A percentile compares a stretch with the other conserved stretches of the same genome.
These are phyloP conservation scores for Suhomyces kunorum DNA, from an alignment of 1,139 yeast species.

Conservation along the genomic window DNA sequence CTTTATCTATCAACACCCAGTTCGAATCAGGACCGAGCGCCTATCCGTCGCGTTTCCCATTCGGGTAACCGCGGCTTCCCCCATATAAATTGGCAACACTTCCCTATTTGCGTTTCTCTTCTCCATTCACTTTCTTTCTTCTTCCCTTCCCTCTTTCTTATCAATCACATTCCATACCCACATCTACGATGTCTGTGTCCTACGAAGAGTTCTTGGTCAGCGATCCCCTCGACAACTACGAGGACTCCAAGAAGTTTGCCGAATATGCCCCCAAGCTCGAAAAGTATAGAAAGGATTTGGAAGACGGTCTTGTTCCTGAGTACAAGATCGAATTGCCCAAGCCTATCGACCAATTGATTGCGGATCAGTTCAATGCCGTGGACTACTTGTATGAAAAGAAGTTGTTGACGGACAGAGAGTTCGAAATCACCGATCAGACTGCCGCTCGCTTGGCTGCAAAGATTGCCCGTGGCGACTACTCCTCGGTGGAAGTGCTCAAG, in stretches of 20 bases:
- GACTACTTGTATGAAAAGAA: conserved; percentile 44
- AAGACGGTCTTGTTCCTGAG: conserved; percentile 42
- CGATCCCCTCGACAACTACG: conserved; percentile 37
- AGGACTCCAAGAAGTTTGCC: conserved; percentile 36
- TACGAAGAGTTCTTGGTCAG: conserved; percentile 31
- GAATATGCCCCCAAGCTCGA: conserved; percentile 53
- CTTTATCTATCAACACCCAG: neutral
- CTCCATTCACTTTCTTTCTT: neutral
- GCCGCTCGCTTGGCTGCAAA: conserved; percentile 37
- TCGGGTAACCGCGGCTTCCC: conserved; percentile 5
- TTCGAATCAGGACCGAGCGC: neutral
- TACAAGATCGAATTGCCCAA: conserved; percentile 44
- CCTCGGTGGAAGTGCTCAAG: conserved; percentile 43
- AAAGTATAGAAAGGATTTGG: conserved; percentile 47
- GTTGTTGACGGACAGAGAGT: conserved; percentile 46
- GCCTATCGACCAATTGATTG: conserved; percentile 40
- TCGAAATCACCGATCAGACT: conserved; percentile 49
- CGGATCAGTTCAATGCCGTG: conserved; percentile 47
- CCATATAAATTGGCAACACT: conserved; percentile 3
- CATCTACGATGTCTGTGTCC: conserved; percentile 15
- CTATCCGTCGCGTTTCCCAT: conserved; percentile 1
- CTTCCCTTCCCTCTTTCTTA: too few relatives aligned
- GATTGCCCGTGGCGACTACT: conserved; percentile 40
- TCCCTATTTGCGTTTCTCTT: neutral
- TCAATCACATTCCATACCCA: too few relatives aligned